A percentile compares a stretch with the other conserved stretches of the same genome.
These are phyloP conservation scores for Syzygium grande DNA, from an alignment of 345 rosid genomes.

Conservation along the genomic window DNA sequence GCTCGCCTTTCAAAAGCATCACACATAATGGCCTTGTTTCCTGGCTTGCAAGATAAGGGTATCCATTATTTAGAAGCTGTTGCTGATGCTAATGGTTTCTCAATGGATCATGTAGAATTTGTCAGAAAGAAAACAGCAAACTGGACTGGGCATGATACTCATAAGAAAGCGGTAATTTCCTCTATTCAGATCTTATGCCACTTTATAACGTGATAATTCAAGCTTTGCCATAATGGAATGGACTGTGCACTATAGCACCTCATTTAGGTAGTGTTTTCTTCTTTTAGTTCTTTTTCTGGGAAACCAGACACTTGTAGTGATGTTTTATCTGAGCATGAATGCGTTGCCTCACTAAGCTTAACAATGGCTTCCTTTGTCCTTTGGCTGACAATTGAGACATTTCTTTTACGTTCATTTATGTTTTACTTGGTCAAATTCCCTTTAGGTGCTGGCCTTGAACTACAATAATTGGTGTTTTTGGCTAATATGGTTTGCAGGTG, in stretches of 20 bases:
- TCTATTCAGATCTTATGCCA: not conserved
- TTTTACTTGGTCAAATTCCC: not conserved
- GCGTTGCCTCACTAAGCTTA: not conserved
- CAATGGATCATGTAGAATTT: constrained; percentile 45
- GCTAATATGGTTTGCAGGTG: constrained; percentile 32
- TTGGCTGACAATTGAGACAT: not conserved
- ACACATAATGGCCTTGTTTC: constrained; percentile 50
- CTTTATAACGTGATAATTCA: not conserved
- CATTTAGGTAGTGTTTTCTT: not conserved
- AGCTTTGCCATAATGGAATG: not conserved
- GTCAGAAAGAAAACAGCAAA: constrained; percentile 27
- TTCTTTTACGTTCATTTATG: not conserved
- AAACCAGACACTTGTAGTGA: not conserved
- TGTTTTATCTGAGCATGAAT: not conserved
- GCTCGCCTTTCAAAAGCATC: constrained; percentile 47
- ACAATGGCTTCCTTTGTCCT: not conserved
- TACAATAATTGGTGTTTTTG: not conserved
- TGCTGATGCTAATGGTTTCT: constrained; percentile 54
- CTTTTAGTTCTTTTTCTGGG: not conserved
- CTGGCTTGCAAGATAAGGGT: constrained; percentile 60
- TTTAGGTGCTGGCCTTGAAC: not conserved
- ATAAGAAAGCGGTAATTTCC: constrained; percentile 39
- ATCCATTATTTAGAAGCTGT: constrained; percentile 49
- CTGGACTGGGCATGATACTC: constrained; percentile 38
- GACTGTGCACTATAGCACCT: not conserved